These are phyloP conservation scores for Endocarpon pusillum DNA, from an alignment of 495 filamentous ascomycete species.

Conservation along the genomic window DNA sequence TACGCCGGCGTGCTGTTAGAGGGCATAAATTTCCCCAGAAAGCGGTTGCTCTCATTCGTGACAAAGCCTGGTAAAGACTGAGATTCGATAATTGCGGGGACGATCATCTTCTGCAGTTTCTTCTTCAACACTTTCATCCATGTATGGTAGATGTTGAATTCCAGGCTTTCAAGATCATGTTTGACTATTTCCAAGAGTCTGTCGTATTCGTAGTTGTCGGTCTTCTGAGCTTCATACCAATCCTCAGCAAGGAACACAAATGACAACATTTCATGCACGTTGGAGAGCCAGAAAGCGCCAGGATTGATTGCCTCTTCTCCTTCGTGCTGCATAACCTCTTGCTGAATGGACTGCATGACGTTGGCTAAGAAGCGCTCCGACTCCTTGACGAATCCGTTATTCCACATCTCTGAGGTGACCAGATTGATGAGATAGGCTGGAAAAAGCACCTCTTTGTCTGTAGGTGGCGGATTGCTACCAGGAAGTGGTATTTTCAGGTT, in stretches of 20 bases:
- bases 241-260: slow-evolving; percentile 99
- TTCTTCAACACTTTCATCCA: slow-evolving; percentile 99
- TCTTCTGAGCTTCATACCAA: slow-evolving; percentile 99
- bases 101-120: slow-evolving; percentile 98
- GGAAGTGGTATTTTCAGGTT: slow-evolving; percentile 91
- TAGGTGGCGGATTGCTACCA: slow-evolving; percentile 64
- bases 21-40: slow-evolving; percentile 90
- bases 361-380: slow-evolving; percentile 97
- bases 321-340: slow-evolving; percentile 97
- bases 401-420: slow-evolving; percentile 99
- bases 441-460: slow-evolving; percentile 97
- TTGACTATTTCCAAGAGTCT: slow-evolving; percentile 96
- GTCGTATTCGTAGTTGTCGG: slow-evolving; percentile 98
- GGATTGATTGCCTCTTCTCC: slow-evolving; percentile 95
- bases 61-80: slow-evolving; percentile 97
- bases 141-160: slow-evolving; percentile 99
- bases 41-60: slow-evolving; percentile 92
- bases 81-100: slow-evolving; percentile 96
- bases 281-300: slow-evolving; percentile 97
- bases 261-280: slow-evolving; percentile 98
- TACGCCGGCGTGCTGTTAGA: slow-evolving; percentile 76
- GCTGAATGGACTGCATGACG: slow-evolving; percentile 98
- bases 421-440: slow-evolving; percentile 98
- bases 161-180: slow-evolving; percentile 91
- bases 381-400: slow-evolving; percentile 99